Evolutionary conservation across 805 yeast species (phyloP).

Genomic region (Saccharomycopsis fermentans): DNA sequence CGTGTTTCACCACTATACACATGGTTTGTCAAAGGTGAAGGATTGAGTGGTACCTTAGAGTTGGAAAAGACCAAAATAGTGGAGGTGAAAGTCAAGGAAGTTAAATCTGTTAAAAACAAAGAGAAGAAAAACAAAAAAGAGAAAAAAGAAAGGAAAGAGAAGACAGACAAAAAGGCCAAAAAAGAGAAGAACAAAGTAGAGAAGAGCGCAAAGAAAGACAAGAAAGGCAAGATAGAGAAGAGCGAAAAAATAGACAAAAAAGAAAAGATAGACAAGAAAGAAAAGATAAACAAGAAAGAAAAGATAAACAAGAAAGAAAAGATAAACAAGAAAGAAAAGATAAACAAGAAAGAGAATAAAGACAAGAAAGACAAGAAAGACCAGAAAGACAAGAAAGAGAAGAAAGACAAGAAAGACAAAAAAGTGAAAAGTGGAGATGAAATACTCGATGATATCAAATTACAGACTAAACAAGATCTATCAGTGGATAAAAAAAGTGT

Average conservation of each 20-base stretch:
- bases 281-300: slow-evolving; percentile 17
- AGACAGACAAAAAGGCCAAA: slow-evolving; percentile 20
- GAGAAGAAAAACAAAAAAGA: slow-evolving; percentile 24
- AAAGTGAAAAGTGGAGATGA: slow-evolving; percentile 20
- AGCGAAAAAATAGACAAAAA: slow-evolving; percentile 20
- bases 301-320: slow-evolving; percentile 25
- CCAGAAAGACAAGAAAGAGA: slow-evolving; percentile 21
- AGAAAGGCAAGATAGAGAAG: slow-evolving; percentile 21
- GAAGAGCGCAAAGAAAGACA: slow-evolving; percentile 21
- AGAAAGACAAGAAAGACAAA: slow-evolving; percentile 16
- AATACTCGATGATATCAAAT: slow-evolving; percentile 19
- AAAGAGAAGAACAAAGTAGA: slow-evolving; percentile 24
- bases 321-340: slow-evolving; percentile 24
- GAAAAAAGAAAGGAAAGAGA: slow-evolving; percentile 24
- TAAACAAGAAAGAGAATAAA: slow-evolving; percentile 20
- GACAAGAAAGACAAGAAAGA: slow-evolving; percentile 23
- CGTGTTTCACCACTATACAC: slow-evolving; percentile 64
- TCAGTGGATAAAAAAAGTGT: slow-evolving; percentile 3
- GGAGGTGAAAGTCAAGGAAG: slow-evolving; percentile 12
- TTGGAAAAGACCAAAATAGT: slow-evolving; percentile 14
- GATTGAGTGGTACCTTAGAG: slow-evolving; percentile 61
- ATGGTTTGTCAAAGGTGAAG: slow-evolving; percentile 83
- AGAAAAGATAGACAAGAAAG: slow-evolving; percentile 18
- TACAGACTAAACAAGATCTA: slow-evolving; percentile 10
- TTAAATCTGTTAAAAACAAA: slow-evolving; percentile 18